phyloP scores from a whole-genome alignment of 176 grass and related monocot species.

The Aegilops longissima region DNA sequence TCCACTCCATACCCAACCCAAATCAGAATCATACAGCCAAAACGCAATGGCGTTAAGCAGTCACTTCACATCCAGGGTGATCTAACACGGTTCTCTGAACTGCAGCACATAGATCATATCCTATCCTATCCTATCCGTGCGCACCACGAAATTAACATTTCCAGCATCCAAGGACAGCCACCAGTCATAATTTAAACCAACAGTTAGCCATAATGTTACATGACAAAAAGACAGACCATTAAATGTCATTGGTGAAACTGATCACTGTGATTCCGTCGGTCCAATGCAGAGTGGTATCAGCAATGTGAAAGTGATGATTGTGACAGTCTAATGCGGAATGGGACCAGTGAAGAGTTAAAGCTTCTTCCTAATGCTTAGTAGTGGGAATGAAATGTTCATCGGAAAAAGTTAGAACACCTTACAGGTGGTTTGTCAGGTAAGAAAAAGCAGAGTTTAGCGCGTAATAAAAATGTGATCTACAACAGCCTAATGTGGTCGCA shows the following conservation, averaged over 20 bases:
- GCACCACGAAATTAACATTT: constrained; percentile 46
- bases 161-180: constrained; percentile 87
- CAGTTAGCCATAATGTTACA: constrained; percentile 23
- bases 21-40: constrained; percentile 24
- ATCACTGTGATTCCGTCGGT: not conserved
- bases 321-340: not conserved
- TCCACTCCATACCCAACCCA: not conserved
- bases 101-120: not conserved
- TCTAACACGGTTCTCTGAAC: not conserved
- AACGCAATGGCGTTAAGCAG: not conserved
- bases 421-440: not conserved
- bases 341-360: not conserved
- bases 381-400: not conserved
- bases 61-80: not conserved
- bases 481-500: not conserved
- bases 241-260: not conserved
- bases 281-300: not conserved
- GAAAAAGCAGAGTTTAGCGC: not conserved
- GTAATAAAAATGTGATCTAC: not conserved
- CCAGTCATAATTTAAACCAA: constrained; percentile 24
- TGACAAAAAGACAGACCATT: not conserved
- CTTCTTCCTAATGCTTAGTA: not conserved
- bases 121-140: not conserved
- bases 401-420: not conserved
- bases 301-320: constrained; percentile 19